A percentile compares a stretch with the other conserved stretches of the same genome.
These are phyloP conservation scores for Megacollybia marginata DNA, from an alignment of 768 basidiomycete genomes.

Conservation along the genomic window DNA sequence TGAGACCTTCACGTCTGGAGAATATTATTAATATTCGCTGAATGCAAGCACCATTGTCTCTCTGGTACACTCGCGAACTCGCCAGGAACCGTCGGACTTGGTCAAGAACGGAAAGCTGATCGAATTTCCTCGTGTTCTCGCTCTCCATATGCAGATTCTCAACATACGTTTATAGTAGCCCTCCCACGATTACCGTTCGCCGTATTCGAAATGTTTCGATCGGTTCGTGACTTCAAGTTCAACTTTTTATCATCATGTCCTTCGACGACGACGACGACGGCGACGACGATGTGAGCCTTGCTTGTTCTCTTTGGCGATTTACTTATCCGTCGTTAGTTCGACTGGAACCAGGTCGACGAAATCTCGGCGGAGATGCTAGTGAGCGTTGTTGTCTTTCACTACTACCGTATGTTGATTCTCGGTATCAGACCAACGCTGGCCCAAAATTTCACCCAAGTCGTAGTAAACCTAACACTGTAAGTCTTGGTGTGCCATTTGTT, in stretches of 20 bases:
- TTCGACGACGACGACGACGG: background rate
- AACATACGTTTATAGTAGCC: background rate
- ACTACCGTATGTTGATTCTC: background rate
- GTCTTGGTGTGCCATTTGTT: background rate
- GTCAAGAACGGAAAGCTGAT: conserved; percentile 63
- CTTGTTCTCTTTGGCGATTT: no score
- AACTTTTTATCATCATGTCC: background rate
- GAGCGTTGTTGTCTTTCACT: no score
- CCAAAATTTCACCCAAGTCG: background rate
- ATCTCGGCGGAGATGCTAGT: no score
- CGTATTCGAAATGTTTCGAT: background rate
- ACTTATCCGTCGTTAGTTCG: no score
- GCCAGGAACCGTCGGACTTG: conserved; percentile 35
- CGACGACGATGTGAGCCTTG: background rate
- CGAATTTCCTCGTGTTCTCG: conserved; percentile 10
- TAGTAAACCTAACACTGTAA: background rate
- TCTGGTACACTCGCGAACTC: conserved; percentile 29
- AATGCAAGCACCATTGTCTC: no score
- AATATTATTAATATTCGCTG: no score
- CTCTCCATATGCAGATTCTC: conserved; percentile 1
- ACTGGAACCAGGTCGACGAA: no score
- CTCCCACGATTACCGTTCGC: background rate
- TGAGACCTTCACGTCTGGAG: no score
- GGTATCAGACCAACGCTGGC: background rate
- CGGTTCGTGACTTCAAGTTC: background rate